phyloP scores from a whole-genome alignment of 1,284 basidiomycete genomes.

The Porogramme epimiltina region DNA sequence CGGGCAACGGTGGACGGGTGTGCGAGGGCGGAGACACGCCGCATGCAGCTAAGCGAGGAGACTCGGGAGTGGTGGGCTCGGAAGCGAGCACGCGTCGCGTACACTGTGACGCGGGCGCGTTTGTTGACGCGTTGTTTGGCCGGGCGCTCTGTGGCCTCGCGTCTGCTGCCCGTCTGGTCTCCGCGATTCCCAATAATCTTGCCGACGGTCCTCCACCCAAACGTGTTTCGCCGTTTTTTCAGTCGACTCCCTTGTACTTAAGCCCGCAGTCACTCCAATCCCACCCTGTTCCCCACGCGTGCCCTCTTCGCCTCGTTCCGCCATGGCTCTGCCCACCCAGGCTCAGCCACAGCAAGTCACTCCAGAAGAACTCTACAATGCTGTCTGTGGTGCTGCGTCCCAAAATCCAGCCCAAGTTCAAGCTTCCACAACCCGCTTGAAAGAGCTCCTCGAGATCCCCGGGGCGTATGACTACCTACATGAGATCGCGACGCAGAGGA shows the following conservation, averaged over 20 bases:
- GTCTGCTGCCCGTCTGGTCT: constrained; percentile 2
- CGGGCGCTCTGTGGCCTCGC: neutral
- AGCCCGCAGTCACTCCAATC: neutral
- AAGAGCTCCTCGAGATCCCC: constrained; percentile 62
- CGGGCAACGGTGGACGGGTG: neutral
- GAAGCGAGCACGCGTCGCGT: constrained; percentile 17
- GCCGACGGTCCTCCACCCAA: neutral
- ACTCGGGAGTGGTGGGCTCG: neutral
- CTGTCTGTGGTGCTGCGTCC: constrained; percentile 67
- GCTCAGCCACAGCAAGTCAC: constrained; percentile 37
- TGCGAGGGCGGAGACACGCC: constrained; percentile 3
- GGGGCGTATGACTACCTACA: constrained; percentile 73
- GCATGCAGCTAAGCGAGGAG: constrained; percentile 8
- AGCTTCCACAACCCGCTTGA: constrained; percentile 61
- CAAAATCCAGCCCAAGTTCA: constrained; percentile 65
- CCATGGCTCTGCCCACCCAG: constrained; percentile 13
- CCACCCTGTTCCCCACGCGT: constrained; percentile 1
- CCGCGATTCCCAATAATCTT: neutral
- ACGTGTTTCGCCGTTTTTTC: constrained; percentile 1
- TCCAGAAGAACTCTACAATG: constrained; percentile 64
- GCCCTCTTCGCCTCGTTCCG: neutral
- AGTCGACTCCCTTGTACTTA: constrained; percentile 8
- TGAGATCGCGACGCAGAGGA: constrained; percentile 63
- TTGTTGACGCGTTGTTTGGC: constrained; percentile 25
- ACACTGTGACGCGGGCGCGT: constrained; percentile 5